Percentiles rank a stretch among this genome's conserved stretches.
Conservation (phyloP, 2,329 filamentous ascomycete species). For the Hypoxylon rubiginosum region DNA sequence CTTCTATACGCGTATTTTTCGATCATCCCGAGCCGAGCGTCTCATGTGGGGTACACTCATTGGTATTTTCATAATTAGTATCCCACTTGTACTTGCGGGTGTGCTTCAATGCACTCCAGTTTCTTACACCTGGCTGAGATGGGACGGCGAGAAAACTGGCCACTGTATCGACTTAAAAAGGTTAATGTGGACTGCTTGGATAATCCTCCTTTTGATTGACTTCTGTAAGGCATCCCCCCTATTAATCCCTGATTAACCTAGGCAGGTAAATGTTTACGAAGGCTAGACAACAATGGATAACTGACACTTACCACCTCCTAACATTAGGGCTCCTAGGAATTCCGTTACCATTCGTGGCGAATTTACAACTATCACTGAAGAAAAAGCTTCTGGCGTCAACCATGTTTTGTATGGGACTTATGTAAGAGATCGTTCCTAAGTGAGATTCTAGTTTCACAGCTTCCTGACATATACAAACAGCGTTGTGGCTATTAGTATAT, state of each 20-base stretch:
- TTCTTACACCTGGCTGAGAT: conserved; percentile 7
- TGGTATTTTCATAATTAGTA: not conserved
- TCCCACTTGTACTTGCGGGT: conserved; percentile 1
- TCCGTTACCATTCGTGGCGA: conserved; percentile 5
- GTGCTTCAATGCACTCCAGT: conserved; percentile 10
- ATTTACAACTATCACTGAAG: conserved; percentile 7
- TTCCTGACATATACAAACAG: not conserved
- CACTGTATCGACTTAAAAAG: conserved; percentile 9
- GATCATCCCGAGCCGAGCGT: not conserved
- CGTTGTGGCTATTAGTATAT: conserved; percentile 10
- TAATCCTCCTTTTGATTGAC: conserved; percentile 5
- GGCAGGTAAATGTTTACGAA: no score
- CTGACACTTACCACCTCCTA: no score
- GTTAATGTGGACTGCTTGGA: conserved; percentile 3
- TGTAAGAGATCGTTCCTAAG: conserved; percentile 1
- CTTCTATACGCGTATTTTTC: conserved; percentile 20
- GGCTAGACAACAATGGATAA: no score
- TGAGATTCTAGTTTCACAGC: not conserved
- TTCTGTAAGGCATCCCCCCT: conserved; percentile 9
- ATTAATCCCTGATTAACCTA: no score
- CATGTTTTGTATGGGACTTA: conserved; percentile 18
- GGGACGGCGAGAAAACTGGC: conserved; percentile 8
- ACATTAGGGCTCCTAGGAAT: conserved; percentile 9
- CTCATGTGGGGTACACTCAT: conserved; percentile 5
- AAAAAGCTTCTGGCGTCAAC: conserved; percentile 9